Evolutionary conservation across 768 basidiomycete genomes (phyloP).

Genomic region (Epithele typhae): DNA sequence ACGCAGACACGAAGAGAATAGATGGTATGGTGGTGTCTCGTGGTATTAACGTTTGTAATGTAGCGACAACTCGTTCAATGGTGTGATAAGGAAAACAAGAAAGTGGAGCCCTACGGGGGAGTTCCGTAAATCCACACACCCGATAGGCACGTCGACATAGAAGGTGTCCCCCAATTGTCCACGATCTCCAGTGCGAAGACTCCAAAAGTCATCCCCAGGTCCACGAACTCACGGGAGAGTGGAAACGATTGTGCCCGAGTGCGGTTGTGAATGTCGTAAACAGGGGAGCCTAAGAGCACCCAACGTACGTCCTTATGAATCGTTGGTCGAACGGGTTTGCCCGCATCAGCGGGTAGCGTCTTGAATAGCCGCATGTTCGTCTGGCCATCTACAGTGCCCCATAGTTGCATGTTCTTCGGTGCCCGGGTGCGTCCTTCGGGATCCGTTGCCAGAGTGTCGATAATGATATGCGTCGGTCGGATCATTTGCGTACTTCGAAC

Average conservation of each 20-base stretch:
- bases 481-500: background rate
- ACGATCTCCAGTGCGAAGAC: background rate
- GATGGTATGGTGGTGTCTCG: too few relatives aligned
- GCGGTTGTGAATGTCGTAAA: background rate
- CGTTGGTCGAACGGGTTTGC: background rate
- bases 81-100: too few relatives aligned
- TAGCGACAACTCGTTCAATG: too few relatives aligned
- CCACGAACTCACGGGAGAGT: background rate
- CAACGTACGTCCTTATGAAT: background rate
- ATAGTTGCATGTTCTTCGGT: background rate
- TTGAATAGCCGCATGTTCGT: background rate
- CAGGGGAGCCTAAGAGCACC: background rate
- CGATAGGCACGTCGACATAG: background rate
- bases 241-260: background rate
- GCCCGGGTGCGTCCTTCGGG: background rate
- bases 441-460: background rate
- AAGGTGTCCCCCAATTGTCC: slow-evolving; percentile 3
- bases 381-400: background rate
- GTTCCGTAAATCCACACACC: too few relatives aligned
- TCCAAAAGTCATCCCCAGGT: background rate
- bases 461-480: background rate
- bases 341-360: background rate
- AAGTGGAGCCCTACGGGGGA: too few relatives aligned
- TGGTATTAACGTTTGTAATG: too few relatives aligned
- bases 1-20: too few relatives aligned